Evolutionary conservation across 306 rosid species (phyloP), one percentile per base, ranked within the genome.

Genomic region (Cicer pinnatifidum): DNA sequence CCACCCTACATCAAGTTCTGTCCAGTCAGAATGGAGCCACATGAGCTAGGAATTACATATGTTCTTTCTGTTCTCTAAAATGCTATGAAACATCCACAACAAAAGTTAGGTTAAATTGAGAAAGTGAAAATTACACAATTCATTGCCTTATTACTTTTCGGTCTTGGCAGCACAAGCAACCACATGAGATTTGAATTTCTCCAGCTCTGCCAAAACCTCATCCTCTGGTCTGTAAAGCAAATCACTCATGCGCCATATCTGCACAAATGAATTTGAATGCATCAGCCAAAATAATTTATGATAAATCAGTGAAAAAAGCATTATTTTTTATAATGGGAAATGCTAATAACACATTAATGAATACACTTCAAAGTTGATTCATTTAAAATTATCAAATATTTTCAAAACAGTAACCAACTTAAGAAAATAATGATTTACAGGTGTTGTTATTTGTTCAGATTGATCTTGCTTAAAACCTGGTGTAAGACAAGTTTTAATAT

Each of bases 181-280:
- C 41, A 95, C 97, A 39, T 95, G 99, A 4, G 97, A 76, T 85
- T 90, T 95, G 86, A 95, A 95, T 74, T 92, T 90, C 87, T 95
- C 99, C 19, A 95, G 89, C 91, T 95, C 97, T 6, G 86, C 92
- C 79, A 95, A 75, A 82, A 95, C 99, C 84, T 90, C 99, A 2
- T 95, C 97, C 75, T 95, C 99, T 0, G 99, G 97, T 80, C 99
- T 75, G 87, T 95, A 95, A 57, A 95, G 86, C 84, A 95, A 81
- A 69, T 95, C 99, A 69, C 96, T 95, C 97, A 95, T 90, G 75
- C 99, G 97, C 99, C 99, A 95, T 82, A 95, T 95, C 99, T 95
- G 89, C 86, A 84, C 12, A 40, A 28, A 80, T 43, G 51, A 66
- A 43, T 76, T 58, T 38, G 10, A 77, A 44, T 17, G 28, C 19